Conservation (phyloP, 2,329 filamentous ascomycete species). For the Hypoxylon sp. region DNA sequence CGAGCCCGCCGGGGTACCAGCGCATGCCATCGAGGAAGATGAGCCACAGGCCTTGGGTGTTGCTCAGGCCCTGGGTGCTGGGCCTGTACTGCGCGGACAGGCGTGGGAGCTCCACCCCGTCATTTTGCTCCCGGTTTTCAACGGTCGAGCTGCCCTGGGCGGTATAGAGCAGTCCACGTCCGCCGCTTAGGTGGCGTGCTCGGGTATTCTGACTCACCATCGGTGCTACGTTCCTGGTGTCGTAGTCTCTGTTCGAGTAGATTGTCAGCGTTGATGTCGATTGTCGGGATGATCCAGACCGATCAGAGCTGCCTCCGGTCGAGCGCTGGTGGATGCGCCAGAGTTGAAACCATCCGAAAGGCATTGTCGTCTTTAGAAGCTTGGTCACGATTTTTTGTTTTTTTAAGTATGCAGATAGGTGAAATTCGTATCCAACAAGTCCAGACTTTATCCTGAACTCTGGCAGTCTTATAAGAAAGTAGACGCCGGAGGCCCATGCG, state of each 20-base stretch:
- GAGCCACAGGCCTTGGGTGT: not conserved
- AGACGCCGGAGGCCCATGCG: not conserved
- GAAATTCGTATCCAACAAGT: too few relatives aligned
- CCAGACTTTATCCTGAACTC: not conserved
- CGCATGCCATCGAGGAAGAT: constrained; percentile 19
- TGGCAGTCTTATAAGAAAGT: not conserved
- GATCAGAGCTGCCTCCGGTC: too few relatives aligned
- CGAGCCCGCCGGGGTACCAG: not conserved
- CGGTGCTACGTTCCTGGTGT: not conserved
- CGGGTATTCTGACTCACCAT: not conserved
- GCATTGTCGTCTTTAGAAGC: too few relatives aligned
- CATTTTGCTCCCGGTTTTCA: not conserved
- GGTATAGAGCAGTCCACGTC: not conserved
- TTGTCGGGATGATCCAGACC: too few relatives aligned
- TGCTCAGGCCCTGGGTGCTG: not conserved
- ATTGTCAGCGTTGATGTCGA: too few relatives aligned
- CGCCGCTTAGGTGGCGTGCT: not conserved
- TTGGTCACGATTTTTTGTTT: too few relatives aligned
- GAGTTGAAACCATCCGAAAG: too few relatives aligned
- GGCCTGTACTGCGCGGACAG: not conserved
- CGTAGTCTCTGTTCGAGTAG: not conserved
- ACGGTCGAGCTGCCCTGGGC: too few relatives aligned
- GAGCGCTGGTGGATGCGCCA: too few relatives aligned
- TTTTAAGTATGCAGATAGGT: too few relatives aligned
- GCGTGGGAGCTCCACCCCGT: not conserved